Evolutionary conservation across 371 early-diverging fungal species (phyloP), one percentile per base, ranked within the genome.

Genomic region (Capillidium rhysosporum): DNA sequence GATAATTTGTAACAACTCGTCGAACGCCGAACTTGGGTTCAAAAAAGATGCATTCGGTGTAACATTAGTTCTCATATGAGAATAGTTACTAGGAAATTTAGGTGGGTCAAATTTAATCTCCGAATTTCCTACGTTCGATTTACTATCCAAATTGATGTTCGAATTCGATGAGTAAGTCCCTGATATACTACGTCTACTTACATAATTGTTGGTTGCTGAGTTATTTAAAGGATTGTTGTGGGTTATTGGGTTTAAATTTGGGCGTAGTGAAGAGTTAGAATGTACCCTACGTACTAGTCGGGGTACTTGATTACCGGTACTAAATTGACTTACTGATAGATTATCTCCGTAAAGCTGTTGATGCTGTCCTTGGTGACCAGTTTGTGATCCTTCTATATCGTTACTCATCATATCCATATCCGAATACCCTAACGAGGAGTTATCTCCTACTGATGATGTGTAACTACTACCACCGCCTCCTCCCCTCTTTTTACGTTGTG

Each of bases 391-490:
- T 18, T 14, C 43, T 8, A 43, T 5, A 2, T 29, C 20, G n/a
- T n/a, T n/a, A 7, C 34, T n/a, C 38, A 29, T 29, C 10, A 23
- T 21, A 38, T 51, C 51, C 7, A 51, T 21, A n/a, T 51, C 51
- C 10, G 51, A 51, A 2, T n/a, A 34, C 9, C 51, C 51, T 2
- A 34, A 8, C 16, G 51, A 51, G 21, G 40, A 38, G 12, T 51
- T 39, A 9, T 51, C 51, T 2, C 51, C 51, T 25, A 51, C 10
- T 4, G 51, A 51, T n/a, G 25, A 25, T 5, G 51, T 31, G 34
- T 25, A 51, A 23, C 28, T 51, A 51, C 51, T 51, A 20, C 51
- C 51, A n/a, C n/a, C n/a, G 9, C 28, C 25, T 16, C 51, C 38
- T 34, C 4, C 4, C 9, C 51, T 2, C n/a, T 51, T 51, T 21